These are phyloP conservation scores for Fusarium austroafricanum DNA, from an alignment of 2,329 filamentous ascomycete genomes.

Conservation along the genomic window DNA sequence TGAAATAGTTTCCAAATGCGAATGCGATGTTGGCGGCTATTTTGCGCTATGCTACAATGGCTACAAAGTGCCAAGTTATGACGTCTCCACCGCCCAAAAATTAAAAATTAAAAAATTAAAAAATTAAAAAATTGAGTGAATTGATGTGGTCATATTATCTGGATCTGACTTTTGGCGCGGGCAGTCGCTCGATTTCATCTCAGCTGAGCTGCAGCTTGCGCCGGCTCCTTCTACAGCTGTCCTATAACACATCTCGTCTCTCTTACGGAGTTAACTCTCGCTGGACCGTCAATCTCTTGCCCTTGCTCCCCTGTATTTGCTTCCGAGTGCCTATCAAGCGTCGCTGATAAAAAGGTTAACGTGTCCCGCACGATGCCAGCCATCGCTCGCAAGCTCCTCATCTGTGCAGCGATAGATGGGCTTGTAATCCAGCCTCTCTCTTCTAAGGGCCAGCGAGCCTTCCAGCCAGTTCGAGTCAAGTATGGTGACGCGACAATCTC, in stretches of 20 bases:
- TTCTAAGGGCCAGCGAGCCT: constrained; percentile 66
- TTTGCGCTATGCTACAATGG: constrained; percentile 5
- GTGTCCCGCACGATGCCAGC: constrained; percentile 70
- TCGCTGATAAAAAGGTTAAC: constrained; percentile 17
- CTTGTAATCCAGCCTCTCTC: constrained; percentile 81
- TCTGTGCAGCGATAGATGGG: constrained; percentile 85
- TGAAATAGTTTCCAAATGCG: constrained; percentile 17
- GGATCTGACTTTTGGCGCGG: constrained; percentile 27
- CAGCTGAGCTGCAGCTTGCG: constrained; percentile 23
- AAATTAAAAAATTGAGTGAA: constrained; percentile 22
- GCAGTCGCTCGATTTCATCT: constrained; percentile 25
- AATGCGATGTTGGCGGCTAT: constrained; percentile 42
- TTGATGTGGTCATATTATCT: constrained; percentile 41
- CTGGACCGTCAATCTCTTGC: constrained; percentile 7
- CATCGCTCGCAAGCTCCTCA: constrained; percentile 81
- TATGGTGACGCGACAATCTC: constrained; percentile 71
- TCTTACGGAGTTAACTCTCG: background rate
- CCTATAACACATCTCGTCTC: constrained; percentile 2
- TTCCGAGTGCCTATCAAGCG: constrained; percentile 18
- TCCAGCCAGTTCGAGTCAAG: constrained; percentile 73
- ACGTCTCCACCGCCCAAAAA: constrained; percentile 40
- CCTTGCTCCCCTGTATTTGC: constrained; percentile 7
- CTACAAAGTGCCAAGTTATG: constrained; percentile 38
- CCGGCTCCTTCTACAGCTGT: constrained; percentile 5
- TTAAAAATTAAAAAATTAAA: no score